Conservation (phyloP, 352 stramenopile species). For the Phytophthora niederhauseri region DNA sequence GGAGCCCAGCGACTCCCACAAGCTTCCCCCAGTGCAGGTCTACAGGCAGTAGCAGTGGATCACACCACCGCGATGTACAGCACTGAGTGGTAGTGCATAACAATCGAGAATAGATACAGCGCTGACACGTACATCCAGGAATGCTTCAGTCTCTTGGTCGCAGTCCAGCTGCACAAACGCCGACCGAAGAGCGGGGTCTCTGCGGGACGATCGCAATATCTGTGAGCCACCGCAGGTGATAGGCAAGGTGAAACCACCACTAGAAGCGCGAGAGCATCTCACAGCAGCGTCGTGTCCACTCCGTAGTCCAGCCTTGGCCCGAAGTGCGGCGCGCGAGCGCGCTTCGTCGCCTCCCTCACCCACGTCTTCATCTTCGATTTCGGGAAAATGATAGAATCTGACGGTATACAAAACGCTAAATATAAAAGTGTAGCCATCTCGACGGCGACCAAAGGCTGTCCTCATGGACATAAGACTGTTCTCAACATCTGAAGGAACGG, state of each 20-base stretch:
- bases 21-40: constrained; percentile 75
- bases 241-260: not conserved
- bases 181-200: constrained; percentile 60
- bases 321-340: constrained; percentile 49
- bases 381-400: not conserved
- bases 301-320: constrained; percentile 68
- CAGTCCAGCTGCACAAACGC: constrained; percentile 78
- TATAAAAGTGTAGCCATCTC: not conserved
- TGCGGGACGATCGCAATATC: constrained; percentile 25
- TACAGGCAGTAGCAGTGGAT: constrained; percentile 19
- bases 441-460: not conserved
- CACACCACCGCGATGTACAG: not conserved
- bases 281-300: constrained; percentile 64
- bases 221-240: not conserved
- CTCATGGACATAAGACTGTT: not conserved
- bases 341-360: constrained; percentile 66
- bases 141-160: constrained; percentile 74
- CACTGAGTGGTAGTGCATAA: not conserved
- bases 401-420: not conserved
- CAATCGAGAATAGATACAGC: not conserved
- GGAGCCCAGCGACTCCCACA: constrained; percentile 71
- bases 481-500: no score
- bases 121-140: constrained; percentile 60
- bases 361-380: constrained; percentile 75
- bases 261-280: not conserved